Base-by-base conservation (phyloP, 805 yeast species). In the Blastobotrys americana region DNA sequence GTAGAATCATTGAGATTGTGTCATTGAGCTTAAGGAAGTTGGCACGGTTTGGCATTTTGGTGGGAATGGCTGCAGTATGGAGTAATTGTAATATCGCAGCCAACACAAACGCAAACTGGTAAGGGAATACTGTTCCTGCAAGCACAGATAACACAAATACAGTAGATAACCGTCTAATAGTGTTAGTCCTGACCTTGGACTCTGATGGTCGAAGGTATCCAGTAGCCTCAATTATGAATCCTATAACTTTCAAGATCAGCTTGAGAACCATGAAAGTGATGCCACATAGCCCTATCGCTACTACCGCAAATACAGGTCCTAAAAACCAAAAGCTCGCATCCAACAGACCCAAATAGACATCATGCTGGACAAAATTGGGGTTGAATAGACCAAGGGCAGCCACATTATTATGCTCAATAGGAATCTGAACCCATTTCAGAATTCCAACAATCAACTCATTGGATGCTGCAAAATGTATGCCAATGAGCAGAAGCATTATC, bases 311-410 rank as follows among this genome's bases (percentile, higher is more conserved):
- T 2, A 82, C 20, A 1, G 84, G 75, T 1, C 85, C 89, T 28
- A 83, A 59, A 45, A 76, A 69, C 68, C 78, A 76, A 31, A 78
- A 16, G 9, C 68, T 67, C 10, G 59, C 54, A 46, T 81, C 87
- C 47, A 79, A 76, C 2, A 82, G 58, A 0, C 95, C 95, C 39
- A 86, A 60, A 55, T 74, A 83, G 54, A 76, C 78, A n/a, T 77
- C 69, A 55, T 83, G 80, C 28, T 44, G 49, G 5, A 22, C 33
- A 42, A 47, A 10, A 46, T 10, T n/a, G 37, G 37, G 36, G 43
- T 45, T 20, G 44, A 44, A 48, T 23, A 18, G 41, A 42, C 16
- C 22, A 51, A 58, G 42, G 35, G 61, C 52, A 4, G 44, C 43
- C 19, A 52, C 45, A 42, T 59, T 60, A 5, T 39, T 28, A 15